Percentiles rank a stretch among this genome's conserved stretches.
Conservation (phyloP, 306 rosid species). For the Senna siamea region DNA sequence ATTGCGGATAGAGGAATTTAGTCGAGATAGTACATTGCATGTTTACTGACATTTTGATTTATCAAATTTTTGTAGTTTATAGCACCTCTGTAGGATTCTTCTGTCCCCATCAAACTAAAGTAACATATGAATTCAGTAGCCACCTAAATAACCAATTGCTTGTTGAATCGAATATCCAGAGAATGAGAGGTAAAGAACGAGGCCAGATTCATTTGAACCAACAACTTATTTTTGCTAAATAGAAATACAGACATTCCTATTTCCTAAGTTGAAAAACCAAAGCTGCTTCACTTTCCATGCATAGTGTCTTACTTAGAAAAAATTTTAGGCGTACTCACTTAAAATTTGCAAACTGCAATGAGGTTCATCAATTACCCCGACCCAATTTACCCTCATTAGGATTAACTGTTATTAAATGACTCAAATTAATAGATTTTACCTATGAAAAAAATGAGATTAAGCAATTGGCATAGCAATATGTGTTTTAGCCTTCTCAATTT, state of each 20-base stretch:
- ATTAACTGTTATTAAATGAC: conserved; percentile 5
- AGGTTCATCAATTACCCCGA: conserved; percentile 20
- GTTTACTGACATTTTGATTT: conserved; percentile 33
- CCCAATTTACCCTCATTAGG: conserved; percentile 6
- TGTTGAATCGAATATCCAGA: conserved; percentile 5
- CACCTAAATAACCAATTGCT: conserved; percentile 2
- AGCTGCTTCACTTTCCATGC: conserved; percentile 1
- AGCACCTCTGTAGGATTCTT: conserved; percentile 16
- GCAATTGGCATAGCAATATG: not conserved
- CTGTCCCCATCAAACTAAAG: conserved; percentile 24
- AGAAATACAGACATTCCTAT: not conserved
- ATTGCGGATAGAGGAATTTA: conserved; percentile 4
- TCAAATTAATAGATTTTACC: conserved; percentile 18
- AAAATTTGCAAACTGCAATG: not conserved
- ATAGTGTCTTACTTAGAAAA: not conserved
- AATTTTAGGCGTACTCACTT: not conserved
- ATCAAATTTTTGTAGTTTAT: not conserved
- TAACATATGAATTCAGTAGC: conserved; percentile 1
- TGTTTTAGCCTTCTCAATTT: not conserved
- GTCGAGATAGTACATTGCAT: conserved; percentile 20
- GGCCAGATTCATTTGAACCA: conserved; percentile 12
- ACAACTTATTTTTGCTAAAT: conserved; percentile 7
- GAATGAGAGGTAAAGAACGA: not conserved
- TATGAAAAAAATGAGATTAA: conserved; percentile 19
- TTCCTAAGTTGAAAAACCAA: not conserved